Percentiles rank a stretch among this genome's conserved stretches.
These are phyloP conservation scores for Solanum pinnatisectum DNA, from an alignment of 257 asterid genomes.

Conservation along the genomic window DNA sequence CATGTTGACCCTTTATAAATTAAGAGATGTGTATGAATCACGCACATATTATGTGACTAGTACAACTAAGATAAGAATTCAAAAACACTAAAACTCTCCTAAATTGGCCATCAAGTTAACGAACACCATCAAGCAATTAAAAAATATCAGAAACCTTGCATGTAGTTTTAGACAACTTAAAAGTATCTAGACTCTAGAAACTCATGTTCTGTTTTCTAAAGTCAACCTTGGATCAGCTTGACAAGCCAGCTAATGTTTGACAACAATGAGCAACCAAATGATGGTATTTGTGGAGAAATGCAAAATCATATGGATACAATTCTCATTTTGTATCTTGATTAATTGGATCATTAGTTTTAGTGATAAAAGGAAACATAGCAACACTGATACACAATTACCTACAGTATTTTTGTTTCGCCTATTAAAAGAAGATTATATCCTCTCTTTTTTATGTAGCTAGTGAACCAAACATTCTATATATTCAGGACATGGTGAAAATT, in stretches of 20 bases:
- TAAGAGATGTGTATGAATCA: neutral
- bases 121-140: neutral
- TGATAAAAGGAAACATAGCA: neutral
- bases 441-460: neutral
- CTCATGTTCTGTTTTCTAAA: neutral
- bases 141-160: neutral
- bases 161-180: neutral
- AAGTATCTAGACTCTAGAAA: neutral
- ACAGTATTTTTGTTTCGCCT: neutral
- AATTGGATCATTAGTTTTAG: neutral
- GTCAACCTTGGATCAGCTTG: neutral
- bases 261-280: neutral
- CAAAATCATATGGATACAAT: neutral
- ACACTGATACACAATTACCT: neutral
- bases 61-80: neutral
- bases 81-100: neutral
- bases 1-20: neutral
- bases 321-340: neutral
- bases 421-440: neutral
- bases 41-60: neutral
- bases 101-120: neutral
- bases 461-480: neutral
- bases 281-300: neutral
- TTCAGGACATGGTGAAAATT: conserved; percentile 50
- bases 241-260: neutral